phyloP scores from a whole-genome alignment of 495 filamentous ascomycete species.

The Thermothielavioides terrestris region DNA sequence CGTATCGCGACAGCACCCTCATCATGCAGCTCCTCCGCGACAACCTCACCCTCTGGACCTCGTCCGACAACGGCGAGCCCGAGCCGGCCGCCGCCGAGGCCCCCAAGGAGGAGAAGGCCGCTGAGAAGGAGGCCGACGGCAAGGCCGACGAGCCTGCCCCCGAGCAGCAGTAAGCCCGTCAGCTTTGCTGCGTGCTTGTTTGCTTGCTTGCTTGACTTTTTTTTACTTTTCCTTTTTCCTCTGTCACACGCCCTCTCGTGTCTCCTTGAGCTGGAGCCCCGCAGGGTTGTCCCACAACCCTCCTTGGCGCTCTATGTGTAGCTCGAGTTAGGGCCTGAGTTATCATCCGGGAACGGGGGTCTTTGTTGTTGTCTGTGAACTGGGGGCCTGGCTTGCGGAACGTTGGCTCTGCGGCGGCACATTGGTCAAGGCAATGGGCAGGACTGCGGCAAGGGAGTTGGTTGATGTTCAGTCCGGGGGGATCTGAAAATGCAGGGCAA shows the following conservation, averaged over 20 bases:
- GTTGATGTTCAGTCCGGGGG: slow-evolving; percentile 21
- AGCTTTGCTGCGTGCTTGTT: neutral
- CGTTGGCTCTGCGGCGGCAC: slow-evolving; percentile 16
- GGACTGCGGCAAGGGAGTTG: slow-evolving; percentile 27
- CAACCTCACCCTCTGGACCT: slow-evolving; percentile 99
- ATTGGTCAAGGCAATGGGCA: slow-evolving; percentile 16
- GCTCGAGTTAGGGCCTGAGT: slow-evolving; percentile 4
- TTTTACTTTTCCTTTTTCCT: slow-evolving; percentile 8
- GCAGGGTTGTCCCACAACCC: neutral
- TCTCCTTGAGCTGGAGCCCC: neutral
- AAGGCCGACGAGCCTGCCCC: slow-evolving; percentile 44
- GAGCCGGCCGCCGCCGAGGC: slow-evolving; percentile 53
- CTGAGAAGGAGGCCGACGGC: slow-evolving; percentile 46
- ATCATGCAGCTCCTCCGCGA: slow-evolving; percentile 99
- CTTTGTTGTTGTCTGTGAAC: slow-evolving; percentile 2
- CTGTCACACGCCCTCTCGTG: slow-evolving; percentile 5
- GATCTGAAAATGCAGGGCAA: slow-evolving; percentile 33
- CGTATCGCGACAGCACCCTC: slow-evolving; percentile 98
- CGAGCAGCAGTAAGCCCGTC: slow-evolving; percentile 30
- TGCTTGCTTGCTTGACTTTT: neutral
- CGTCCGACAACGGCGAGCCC: slow-evolving; percentile 79
- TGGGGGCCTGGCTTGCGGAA: slow-evolving; percentile 11
- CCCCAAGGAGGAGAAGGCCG: slow-evolving; percentile 56
- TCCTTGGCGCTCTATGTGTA: neutral
- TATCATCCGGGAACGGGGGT: slow-evolving; percentile 7